Conservation (phyloP, 768 basidiomycete species). For the Lentinula aciculospora region DNA sequence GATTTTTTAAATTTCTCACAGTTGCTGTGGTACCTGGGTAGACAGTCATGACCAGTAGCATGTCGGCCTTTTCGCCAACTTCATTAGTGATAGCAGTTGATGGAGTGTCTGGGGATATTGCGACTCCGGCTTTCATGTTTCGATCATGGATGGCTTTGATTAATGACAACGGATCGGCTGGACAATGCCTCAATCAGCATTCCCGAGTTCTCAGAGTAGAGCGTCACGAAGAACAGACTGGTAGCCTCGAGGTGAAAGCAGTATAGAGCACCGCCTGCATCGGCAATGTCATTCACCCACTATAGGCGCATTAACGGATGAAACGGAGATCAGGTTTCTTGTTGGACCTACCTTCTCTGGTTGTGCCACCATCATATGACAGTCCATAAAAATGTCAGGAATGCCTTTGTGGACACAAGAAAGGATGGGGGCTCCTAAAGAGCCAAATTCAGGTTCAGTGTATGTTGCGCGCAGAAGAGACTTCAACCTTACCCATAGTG, state of each 20-base stretch:
- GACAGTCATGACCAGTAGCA: constrained; percentile 98
- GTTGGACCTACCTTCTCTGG: constrained; percentile 66
- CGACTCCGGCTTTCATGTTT: constrained; percentile 91
- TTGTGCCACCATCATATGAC: constrained; percentile 99
- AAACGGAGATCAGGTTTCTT: background rate
- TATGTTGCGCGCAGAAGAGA: background rate
- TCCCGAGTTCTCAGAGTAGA: background rate
- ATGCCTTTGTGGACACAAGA: constrained; percentile 80
- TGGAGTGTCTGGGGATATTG: constrained; percentile 94
- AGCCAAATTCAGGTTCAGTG: constrained; percentile 5
- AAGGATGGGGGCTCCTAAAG: constrained; percentile 79
- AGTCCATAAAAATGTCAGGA: constrained; percentile 98
- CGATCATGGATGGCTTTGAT: constrained; percentile 77
- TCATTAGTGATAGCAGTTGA: constrained; percentile 83
- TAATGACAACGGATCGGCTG: constrained; percentile 67
- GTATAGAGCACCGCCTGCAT: constrained; percentile 91
- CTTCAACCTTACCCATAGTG: constrained; percentile 74
- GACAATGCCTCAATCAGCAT: background rate
- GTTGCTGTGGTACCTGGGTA: constrained; percentile 61
- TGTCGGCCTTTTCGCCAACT: constrained; percentile 79
- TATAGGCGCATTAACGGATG: constrained; percentile 23
- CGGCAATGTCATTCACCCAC: constrained; percentile 97
- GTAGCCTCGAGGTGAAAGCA: constrained; percentile 97
- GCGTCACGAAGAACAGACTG: constrained; percentile 38
- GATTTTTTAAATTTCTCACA: background rate